Percentiles rank a stretch among this genome's conserved stretches.
phyloP scores from a whole-genome alignment of 2,329 filamentous ascomycete species.

The Colletotrichum costaricense region DNA sequence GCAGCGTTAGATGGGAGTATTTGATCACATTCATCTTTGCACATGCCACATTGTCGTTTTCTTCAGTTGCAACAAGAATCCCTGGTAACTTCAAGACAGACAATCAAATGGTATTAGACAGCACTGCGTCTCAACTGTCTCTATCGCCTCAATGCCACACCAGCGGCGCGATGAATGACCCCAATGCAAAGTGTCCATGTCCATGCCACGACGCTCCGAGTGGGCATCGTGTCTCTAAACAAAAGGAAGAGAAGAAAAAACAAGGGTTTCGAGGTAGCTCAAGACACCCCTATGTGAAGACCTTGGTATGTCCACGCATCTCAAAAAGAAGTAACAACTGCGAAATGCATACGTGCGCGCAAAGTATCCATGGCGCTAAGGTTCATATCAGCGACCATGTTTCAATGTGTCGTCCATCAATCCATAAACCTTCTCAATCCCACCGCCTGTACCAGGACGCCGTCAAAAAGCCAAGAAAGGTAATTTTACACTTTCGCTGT shows the following conservation, averaged over 20 bases:
- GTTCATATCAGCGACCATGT: slow-evolving; percentile 39
- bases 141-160: background rate
- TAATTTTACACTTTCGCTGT: slow-evolving; percentile 32
- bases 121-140: slow-evolving; percentile 22
- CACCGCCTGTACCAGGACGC: slow-evolving; percentile 23
- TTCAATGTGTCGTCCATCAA: slow-evolving; percentile 34
- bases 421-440: slow-evolving; percentile 30
- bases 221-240: slow-evolving; percentile 25
- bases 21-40: background rate
- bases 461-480: slow-evolving; percentile 32
- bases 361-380: slow-evolving; percentile 38
- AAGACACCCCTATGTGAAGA: background rate
- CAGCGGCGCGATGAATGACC: slow-evolving; percentile 1
- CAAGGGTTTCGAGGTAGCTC: background rate
- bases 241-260: slow-evolving; percentile 10
- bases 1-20: no score
- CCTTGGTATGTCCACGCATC: slow-evolving; percentile 30
- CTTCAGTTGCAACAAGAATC: background rate
- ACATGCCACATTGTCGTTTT: background rate
- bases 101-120: slow-evolving; percentile 18
- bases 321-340: slow-evolving; percentile 29
- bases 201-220: slow-evolving; percentile 4
- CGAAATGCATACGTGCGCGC: slow-evolving; percentile 20
- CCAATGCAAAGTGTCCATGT: slow-evolving; percentile 27
- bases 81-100: background rate